Evolutionary conservation across 495 filamentous ascomycete genomes (phyloP).

Genomic region (Halenospora varia): DNA sequence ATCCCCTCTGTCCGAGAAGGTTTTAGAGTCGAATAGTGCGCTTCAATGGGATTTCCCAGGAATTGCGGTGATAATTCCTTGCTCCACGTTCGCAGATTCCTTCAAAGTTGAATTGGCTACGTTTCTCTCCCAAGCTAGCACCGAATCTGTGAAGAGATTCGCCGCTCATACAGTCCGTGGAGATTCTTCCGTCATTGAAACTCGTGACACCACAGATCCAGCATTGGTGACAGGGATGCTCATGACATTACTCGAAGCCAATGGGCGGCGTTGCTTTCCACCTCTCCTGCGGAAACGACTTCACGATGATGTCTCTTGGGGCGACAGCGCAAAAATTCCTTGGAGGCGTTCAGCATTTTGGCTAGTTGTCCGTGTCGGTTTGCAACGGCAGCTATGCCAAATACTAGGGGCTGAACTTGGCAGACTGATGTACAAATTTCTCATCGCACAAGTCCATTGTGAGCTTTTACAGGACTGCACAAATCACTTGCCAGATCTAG

Average conservation of each 20-base stretch:
- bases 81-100: slow-evolving; percentile 32
- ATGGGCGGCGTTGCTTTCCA: slow-evolving; percentile 26
- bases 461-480: slow-evolving; percentile 37
- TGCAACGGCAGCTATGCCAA: slow-evolving; percentile 43
- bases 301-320: slow-evolving; percentile 42
- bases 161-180: slow-evolving; percentile 47
- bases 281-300: slow-evolving; percentile 39
- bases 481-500: slow-evolving; percentile 24
- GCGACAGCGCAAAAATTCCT: slow-evolving; percentile 22
- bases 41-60: slow-evolving; percentile 50
- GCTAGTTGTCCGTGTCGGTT: slow-evolving; percentile 54
- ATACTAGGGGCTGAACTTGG: slow-evolving; percentile 42
- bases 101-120: slow-evolving; percentile 46
- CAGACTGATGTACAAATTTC: slow-evolving; percentile 52
- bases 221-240: slow-evolving; percentile 44
- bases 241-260: slow-evolving; percentile 44
- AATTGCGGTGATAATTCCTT: slow-evolving; percentile 32
- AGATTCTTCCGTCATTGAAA: slow-evolving; percentile 38
- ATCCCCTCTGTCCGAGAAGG: slow-evolving; percentile 37
- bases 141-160: slow-evolving; percentile 50
- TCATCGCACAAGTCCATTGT: slow-evolving; percentile 43
- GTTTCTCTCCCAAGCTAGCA: slow-evolving; percentile 57
- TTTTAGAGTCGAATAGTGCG: slow-evolving; percentile 36
- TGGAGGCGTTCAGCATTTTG: slow-evolving; percentile 41
- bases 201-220: slow-evolving; percentile 48